Evolutionary conservation across 2,329 filamentous ascomycete genomes (phyloP).

Genomic region (Ambrosiella cleistominuta): DNA sequence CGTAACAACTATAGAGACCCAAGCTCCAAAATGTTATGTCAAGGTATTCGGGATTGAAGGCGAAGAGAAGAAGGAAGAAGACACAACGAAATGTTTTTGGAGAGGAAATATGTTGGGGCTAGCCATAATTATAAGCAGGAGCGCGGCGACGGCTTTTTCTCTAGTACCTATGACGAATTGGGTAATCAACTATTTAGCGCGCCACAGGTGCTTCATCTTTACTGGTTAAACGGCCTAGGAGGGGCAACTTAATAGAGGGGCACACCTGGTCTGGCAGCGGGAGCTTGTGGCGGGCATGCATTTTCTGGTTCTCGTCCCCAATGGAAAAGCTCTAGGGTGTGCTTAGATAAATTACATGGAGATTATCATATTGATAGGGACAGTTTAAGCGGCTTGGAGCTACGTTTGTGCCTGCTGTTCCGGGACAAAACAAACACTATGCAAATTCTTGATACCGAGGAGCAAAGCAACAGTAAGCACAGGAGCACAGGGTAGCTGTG

Average conservation of each 20-base stretch:
- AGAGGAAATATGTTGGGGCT: constrained; percentile 8
- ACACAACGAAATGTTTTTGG: constrained; percentile 4
- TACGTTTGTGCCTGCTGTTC: constrained; percentile 1
- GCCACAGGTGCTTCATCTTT: background rate
- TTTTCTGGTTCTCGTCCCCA: background rate
- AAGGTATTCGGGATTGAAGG: constrained; percentile 1
- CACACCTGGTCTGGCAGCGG: background rate
- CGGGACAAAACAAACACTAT: background rate
- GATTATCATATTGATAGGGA: background rate
- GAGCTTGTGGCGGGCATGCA: background rate
- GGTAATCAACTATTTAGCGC: background rate
- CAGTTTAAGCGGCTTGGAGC: background rate
- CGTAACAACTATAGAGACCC: constrained; percentile 6
- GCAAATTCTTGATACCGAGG: background rate
- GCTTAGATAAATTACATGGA: too few species aligned
- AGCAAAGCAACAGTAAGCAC: background rate
- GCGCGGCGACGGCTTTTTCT: background rate
- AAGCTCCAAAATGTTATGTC: constrained; percentile 12
- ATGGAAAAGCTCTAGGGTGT: too few species aligned
- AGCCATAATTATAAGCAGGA: constrained; percentile 8
- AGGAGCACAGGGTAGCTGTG: background rate
- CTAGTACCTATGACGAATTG: background rate
- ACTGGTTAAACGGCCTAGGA: background rate
- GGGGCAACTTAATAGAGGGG: background rate
- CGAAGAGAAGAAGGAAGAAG: constrained; percentile 4